phyloP scores from a whole-genome alignment of 1,284 basidiomycete genomes.

The Ganoderma meredithae region DNA sequence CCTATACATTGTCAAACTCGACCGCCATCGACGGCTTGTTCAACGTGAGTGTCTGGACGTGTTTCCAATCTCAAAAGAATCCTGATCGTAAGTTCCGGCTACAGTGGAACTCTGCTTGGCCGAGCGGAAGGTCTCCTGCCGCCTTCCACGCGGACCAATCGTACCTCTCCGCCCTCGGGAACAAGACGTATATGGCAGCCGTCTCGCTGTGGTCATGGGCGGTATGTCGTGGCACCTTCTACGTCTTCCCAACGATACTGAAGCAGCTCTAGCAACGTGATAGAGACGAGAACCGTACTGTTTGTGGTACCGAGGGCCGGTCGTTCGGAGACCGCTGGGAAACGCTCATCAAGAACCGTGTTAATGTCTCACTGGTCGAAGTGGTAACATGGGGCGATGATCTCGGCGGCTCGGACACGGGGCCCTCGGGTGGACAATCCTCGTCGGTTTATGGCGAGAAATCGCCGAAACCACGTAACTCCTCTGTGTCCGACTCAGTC shows the following conservation, averaged over 20 bases:
- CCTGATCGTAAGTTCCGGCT: background rate
- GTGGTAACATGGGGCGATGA: slow-evolving; percentile 71
- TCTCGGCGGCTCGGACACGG: slow-evolving; percentile 51
- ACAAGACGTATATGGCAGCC: slow-evolving; percentile 43
- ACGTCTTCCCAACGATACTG: background rate
- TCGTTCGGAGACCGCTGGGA: slow-evolving; percentile 66
- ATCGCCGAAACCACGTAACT: background rate
- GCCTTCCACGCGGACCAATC: slow-evolving; percentile 40
- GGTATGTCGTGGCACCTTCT: slow-evolving; percentile 26
- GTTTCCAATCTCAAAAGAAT: background rate
- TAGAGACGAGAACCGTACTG: background rate
- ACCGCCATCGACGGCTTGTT: slow-evolving; percentile 46
- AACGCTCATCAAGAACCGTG: slow-evolving; percentile 55
- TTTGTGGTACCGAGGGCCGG: slow-evolving; percentile 56
- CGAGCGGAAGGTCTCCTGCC: slow-evolving; percentile 32
- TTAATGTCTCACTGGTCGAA: slow-evolving; percentile 57
- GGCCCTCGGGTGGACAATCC: background rate
- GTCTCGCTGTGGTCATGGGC: slow-evolving; percentile 66
- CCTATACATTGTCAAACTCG: slow-evolving; percentile 36
- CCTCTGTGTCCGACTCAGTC: background rate
- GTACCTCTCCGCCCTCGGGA: slow-evolving; percentile 39
- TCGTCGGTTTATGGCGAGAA: background rate
- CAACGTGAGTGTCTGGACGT: slow-evolving; percentile 40
- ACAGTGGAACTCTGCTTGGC: slow-evolving; percentile 51
- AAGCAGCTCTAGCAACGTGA: background rate